Evolutionary conservation across 2,329 filamentous ascomycete species (phyloP), one percentile per base, ranked within the genome.

Genomic region (Colletotrichum sp.): DNA sequence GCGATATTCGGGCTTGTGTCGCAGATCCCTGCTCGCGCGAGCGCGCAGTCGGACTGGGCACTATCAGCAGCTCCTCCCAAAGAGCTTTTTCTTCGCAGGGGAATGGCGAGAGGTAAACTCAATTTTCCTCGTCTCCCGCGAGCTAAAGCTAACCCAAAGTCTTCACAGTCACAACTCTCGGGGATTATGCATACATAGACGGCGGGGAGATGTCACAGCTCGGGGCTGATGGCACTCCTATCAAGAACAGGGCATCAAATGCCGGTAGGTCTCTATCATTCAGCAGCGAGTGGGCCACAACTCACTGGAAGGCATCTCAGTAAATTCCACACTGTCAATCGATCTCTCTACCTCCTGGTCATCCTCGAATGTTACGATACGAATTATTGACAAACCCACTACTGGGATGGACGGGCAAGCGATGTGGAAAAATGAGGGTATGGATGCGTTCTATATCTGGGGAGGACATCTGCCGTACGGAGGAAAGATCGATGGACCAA

Each of bases 101-200:
- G 44, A 21, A 52, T 52, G 44, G 44, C 44, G 1, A 52, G 44
- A 52, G 44, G 10, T 52, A 1, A 21, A 13, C 44, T 13, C n/a
- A 52, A 1, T 52, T 21, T 1, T 52, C 10, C 0, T 13, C 1
- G 44, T 52, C 0, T 52, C 1, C 18, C 44, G n/a, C 9, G 10
- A 52, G 10, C n/a, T 21, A 8, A 52, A 52, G 44, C 44, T 21
- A 3, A 52, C n/a, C n/a, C 44, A 9, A 52, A 21, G 0, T 21
- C 36, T 16, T 13, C 9, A 0, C 18, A 76, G 79, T 71, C 2
- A 70, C 69, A 9, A 81, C 82, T 16, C 75, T 86, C 10, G 84
- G 83, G 16, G 78, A 85, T 76, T 83, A 84, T 64, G 76, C 83
- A 67, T 87, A 86, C 67, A 82, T 86, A 68, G 84, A 86, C 68